Base-by-base conservation (phyloP, 305 asterid species). In the Ruellia speciosa region DNA sequence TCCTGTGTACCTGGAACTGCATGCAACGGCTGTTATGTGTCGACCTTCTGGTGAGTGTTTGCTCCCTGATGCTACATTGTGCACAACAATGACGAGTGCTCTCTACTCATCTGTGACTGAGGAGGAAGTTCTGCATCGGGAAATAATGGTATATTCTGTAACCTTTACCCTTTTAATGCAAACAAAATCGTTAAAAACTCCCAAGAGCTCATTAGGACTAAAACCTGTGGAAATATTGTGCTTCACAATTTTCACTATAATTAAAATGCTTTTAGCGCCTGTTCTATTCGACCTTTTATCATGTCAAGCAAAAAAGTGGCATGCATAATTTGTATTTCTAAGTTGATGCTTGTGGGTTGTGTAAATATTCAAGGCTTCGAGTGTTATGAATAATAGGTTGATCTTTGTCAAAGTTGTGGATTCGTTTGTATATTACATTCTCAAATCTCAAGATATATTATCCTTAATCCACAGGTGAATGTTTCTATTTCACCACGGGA, bases 11-110 rank as follows among this genome's bases (percentile, higher is more conserved):
- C 81, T 93, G 62, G 95, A 93, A 74, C 75, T 93, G 75, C 97
- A 86, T 74, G 97, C 96, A 58, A 79, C 90, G 48, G 95, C 95
- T 7, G 76, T 78, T 69, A 75, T 93, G 37, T 86, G 84, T 70
- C 75, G 75, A 52, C 89, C 97, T 69, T 79, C 97, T 70, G 99
- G 97, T 52, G 97, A 88, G 75, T 86, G 86, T 72, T 66, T 88
- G 86, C 48, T 73, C 57, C 97, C 96, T 10, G 99, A 92, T 78
- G 89, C 94, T 57, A 93, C 90, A 18, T 68, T 84, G 79, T 86
- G 96, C 76, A 77, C 99, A 55, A 70, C 94, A 15, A 72, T 93
- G 80, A 78, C 75, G 62, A 86, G 99, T 60, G 92, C 97, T 51
- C 83, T 93, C 56, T 93, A 82, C 80, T 75, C 95, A 18, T 83